These are phyloP conservation scores for Endocalyx cinctus DNA, from an alignment of 2,329 filamentous ascomycete genomes.

Conservation along the genomic window DNA sequence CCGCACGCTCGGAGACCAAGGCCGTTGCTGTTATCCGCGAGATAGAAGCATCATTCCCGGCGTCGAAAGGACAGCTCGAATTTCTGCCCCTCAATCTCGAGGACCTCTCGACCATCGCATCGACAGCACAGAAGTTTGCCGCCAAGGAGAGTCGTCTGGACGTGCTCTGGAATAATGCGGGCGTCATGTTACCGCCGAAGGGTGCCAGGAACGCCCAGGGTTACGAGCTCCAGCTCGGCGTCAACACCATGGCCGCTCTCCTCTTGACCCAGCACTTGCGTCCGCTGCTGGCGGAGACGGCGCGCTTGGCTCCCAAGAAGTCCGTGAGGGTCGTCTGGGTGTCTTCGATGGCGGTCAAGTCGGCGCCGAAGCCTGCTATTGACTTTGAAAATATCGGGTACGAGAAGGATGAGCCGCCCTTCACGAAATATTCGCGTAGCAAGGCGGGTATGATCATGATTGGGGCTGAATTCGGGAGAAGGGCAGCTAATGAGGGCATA, in stretches of 20 bases:
- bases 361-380: constrained; percentile 8
- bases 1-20: constrained; percentile 6
- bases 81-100: background rate
- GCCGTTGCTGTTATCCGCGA: background rate
- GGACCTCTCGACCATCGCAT: background rate
- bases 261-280: constrained; percentile 19
- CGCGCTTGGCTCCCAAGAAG: constrained; percentile 5
- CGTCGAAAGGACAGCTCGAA: background rate
- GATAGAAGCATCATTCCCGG: background rate
- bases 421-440: constrained; percentile 13
- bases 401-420: constrained; percentile 3
- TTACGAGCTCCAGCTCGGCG: constrained; percentile 22
- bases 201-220: constrained; percentile 24
- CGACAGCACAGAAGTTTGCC: background rate
- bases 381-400: constrained; percentile 8
- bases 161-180: background rate
- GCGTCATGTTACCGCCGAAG: background rate
- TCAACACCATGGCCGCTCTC: constrained; percentile 18
- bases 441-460: constrained; percentile 18
- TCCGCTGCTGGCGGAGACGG: constrained; percentile 12
- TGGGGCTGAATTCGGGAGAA: constrained; percentile 11
- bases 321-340: constrained; percentile 21
- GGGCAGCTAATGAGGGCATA: constrained; percentile 9
- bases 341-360: constrained; percentile 12
- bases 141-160: background rate